These are phyloP conservation scores for Deuterostichococcus epilithicus DNA, from an alignment of 139 green algal genomes.

Conservation along the genomic window DNA sequence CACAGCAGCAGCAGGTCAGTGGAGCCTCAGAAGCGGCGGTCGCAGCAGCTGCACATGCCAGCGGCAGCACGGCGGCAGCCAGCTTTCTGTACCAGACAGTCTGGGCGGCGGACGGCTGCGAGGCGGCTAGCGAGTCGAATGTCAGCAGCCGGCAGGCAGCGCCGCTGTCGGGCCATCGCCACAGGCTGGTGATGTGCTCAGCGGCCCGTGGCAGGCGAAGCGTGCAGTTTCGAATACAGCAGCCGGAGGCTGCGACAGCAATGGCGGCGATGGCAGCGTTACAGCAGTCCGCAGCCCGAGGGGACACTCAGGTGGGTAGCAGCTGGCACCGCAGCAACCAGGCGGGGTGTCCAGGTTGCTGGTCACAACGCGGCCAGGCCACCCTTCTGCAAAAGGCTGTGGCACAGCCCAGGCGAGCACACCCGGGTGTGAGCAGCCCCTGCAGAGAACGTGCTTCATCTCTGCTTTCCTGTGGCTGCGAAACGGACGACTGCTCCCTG, in stretches of 20 bases:
- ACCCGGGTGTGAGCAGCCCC: too few species aligned
- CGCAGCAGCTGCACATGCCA: neutral
- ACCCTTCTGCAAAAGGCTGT: too few species aligned
- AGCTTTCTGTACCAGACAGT: neutral
- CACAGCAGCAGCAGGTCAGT: neutral
- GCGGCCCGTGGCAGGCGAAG: neutral
- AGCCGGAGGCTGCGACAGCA: neutral
- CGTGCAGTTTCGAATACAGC: neutral
- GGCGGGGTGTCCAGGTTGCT: too few species aligned
- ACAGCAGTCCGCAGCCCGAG: neutral
- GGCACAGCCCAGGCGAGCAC: too few species aligned
- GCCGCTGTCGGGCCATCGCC: neutral
- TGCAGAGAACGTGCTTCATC: too few species aligned
- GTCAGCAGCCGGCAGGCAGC: neutral
- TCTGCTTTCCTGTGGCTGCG: too few species aligned
- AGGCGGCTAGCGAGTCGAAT: too few species aligned
- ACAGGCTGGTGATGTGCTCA: neutral
- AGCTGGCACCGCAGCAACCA: too few species aligned
- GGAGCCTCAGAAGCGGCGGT: neutral
- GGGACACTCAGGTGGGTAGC: neutral
- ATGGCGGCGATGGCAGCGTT: neutral
- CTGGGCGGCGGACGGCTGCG: neutral
- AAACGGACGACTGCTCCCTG: too few species aligned
- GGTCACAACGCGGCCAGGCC: too few species aligned
- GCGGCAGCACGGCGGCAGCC: too few species aligned